phyloP scores from a whole-genome alignment of 805 yeast species.

The Suhomyces faveliae region DNA sequence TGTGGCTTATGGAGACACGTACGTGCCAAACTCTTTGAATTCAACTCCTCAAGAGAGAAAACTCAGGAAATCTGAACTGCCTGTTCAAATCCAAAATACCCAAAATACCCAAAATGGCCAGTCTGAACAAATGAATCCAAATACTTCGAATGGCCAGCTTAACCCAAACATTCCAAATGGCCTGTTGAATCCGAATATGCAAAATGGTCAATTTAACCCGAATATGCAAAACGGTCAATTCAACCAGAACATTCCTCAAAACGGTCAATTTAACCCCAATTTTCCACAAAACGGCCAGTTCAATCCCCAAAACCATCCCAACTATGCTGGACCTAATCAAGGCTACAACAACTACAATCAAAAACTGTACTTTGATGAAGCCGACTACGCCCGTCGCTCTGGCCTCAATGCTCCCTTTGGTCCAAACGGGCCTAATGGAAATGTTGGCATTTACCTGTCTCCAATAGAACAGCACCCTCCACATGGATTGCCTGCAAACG shows the following conservation, averaged over 20 bases:
- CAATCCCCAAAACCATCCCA: background rate
- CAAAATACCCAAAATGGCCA: background rate
- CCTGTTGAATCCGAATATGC: background rate
- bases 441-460: slow-evolving; percentile 2
- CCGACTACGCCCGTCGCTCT: background rate
- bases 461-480: slow-evolving; percentile 29
- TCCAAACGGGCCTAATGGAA: slow-evolving; percentile 2
- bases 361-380: background rate
- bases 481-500: slow-evolving; percentile 32
- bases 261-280: background rate
- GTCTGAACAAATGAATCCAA: background rate
- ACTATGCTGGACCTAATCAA: background rate
- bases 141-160: background rate
- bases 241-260: background rate
- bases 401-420: background rate
- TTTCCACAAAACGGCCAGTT: background rate
- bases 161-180: background rate
- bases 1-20: slow-evolving; percentile 35
- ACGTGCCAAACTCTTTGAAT: slow-evolving; percentile 6
- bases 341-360: background rate
- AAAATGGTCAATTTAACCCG: background rate
- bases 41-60: slow-evolving; percentile 3
- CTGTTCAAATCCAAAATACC: background rate
- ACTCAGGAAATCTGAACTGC: background rate
- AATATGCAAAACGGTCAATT: background rate